phyloP scores from a whole-genome alignment of 371 early-diverging fungal genomes.

The Polyrhizophydium stewartii region DNA sequence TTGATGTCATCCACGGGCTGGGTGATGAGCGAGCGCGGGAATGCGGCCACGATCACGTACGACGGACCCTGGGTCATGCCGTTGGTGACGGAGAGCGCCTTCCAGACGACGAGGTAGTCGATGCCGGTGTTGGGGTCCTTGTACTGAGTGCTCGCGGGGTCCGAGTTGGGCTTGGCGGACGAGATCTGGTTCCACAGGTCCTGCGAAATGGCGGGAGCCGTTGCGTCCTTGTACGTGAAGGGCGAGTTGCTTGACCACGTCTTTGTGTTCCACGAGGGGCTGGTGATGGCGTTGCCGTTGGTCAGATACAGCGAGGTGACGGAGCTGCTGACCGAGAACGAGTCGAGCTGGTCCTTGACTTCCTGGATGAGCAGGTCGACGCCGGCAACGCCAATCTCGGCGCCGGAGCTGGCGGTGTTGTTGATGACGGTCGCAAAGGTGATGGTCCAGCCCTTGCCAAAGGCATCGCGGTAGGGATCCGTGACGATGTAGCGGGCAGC shows the following conservation, averaged over 20 bases:
- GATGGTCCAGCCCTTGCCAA: slow-evolving; percentile 18
- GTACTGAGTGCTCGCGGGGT: background rate
- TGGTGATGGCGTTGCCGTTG: slow-evolving; percentile 10
- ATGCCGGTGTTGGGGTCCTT: slow-evolving; percentile 13
- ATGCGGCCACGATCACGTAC: slow-evolving; percentile 14
- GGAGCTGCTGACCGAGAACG: slow-evolving; percentile 4
- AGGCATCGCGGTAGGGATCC: slow-evolving; percentile 16
- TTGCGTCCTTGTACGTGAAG: slow-evolving; percentile 13
- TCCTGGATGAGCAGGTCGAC: slow-evolving; percentile 4
- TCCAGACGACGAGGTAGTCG: slow-evolving; percentile 19
- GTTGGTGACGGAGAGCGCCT: slow-evolving; percentile 16
- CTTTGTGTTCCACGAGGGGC: slow-evolving; percentile 9
- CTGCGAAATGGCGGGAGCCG: slow-evolving; percentile 8
- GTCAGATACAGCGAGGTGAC: slow-evolving; percentile 12
- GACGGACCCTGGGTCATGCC: slow-evolving; percentile 8
- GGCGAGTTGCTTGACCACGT: background rate
- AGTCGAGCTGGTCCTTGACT: slow-evolving; percentile 6
- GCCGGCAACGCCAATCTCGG: slow-evolving; percentile 11
- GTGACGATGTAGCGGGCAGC: slow-evolving; percentile 13
- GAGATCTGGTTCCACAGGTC: slow-evolving; percentile 13
- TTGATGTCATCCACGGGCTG: slow-evolving; percentile 12
- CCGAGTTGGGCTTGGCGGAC: too few species aligned
- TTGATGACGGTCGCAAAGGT: slow-evolving; percentile 6
- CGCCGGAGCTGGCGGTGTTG: background rate
- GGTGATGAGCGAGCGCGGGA: slow-evolving; percentile 15